Evolutionary conservation across 768 basidiomycete genomes (phyloP).

Genomic region (Boletus rufocinnamomeus): DNA sequence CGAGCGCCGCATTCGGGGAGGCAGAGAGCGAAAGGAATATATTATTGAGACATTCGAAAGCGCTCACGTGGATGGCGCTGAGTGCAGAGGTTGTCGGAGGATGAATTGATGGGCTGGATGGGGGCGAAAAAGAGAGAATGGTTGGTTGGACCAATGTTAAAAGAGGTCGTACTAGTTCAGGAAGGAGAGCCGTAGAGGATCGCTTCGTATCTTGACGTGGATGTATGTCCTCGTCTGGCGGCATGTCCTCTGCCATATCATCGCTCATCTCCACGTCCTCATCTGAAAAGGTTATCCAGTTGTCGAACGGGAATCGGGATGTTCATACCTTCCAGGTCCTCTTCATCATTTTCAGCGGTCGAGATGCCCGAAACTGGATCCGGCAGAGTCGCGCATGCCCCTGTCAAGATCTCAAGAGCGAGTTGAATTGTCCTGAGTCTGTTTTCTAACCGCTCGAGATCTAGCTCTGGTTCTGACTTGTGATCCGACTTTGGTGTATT

Average conservation of each 20-base stretch:
- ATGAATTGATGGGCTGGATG: constrained; percentile 66
- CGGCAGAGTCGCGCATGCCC: constrained; percentile 83
- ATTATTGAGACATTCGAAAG: constrained; percentile 90
- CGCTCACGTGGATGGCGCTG: constrained; percentile 78
- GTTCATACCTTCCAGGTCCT: constrained; percentile 39
- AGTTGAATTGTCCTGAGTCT: constrained; percentile 74
- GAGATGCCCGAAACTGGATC: constrained; percentile 57
- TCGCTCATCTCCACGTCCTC: constrained; percentile 44
- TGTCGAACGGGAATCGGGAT: constrained; percentile 11
- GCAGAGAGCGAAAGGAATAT: constrained; percentile 74
- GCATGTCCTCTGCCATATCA: constrained; percentile 27
- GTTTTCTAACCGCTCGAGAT: constrained; percentile 73
- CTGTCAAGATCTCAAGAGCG: constrained; percentile 86
- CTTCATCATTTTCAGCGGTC: constrained; percentile 36
- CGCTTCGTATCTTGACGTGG: constrained; percentile 33
- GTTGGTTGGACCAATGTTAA: constrained; percentile 74
- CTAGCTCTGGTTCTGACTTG: constrained; percentile 63
- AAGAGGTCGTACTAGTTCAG: constrained; percentile 66
- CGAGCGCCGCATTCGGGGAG: constrained; percentile 41
- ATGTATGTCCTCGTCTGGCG: constrained; percentile 24
- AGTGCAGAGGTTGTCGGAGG: constrained; percentile 89
- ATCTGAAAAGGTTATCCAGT: constrained; percentile 42
- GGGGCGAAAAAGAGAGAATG: constrained; percentile 78
- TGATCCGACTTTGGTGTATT: constrained; percentile 76
- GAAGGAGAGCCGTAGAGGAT: constrained; percentile 41